These are phyloP conservation scores for Cercospora sp. DNA, from an alignment of 2,329 filamentous ascomycete species.

Conservation along the genomic window DNA sequence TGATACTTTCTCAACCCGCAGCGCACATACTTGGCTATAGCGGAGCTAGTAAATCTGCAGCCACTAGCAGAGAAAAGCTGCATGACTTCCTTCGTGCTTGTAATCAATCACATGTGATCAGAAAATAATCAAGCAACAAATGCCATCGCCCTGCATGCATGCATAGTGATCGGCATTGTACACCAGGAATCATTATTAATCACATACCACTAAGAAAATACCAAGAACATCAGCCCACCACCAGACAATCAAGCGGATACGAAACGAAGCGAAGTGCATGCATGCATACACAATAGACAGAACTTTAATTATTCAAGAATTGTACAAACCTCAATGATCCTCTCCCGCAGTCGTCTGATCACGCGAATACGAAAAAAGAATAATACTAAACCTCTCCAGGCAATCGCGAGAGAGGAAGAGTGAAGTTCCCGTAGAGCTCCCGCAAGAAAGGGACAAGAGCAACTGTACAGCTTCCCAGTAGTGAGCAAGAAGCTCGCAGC, in stretches of 20 bases:
- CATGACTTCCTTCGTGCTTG: background rate
- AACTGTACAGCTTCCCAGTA: no score
- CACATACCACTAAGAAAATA: background rate
- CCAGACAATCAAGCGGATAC: background rate
- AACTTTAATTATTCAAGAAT: background rate
- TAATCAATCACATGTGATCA: background rate
- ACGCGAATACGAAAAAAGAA: background rate
- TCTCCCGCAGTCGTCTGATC: background rate
- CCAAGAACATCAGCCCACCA: background rate
- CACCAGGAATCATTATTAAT: background rate
- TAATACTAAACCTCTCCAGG: no score
- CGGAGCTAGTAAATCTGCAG: background rate
- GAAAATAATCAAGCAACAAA: background rate
- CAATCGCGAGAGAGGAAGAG: background rate
- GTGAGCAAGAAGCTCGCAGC: no score
- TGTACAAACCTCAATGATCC: no score
- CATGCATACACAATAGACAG: background rate
- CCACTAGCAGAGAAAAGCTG: background rate
- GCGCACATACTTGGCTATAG: background rate
- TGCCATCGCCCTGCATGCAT: background rate
- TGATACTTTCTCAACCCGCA: background rate
- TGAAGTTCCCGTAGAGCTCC: no score
- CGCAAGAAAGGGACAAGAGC: no score
- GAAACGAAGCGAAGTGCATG: background rate
- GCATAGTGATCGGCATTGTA: background rate